Evolutionary conservation across 257 asterid species (phyloP), one percentile per base, ranked within the genome.

Genomic region (Cynanchum wilfordii): DNA sequence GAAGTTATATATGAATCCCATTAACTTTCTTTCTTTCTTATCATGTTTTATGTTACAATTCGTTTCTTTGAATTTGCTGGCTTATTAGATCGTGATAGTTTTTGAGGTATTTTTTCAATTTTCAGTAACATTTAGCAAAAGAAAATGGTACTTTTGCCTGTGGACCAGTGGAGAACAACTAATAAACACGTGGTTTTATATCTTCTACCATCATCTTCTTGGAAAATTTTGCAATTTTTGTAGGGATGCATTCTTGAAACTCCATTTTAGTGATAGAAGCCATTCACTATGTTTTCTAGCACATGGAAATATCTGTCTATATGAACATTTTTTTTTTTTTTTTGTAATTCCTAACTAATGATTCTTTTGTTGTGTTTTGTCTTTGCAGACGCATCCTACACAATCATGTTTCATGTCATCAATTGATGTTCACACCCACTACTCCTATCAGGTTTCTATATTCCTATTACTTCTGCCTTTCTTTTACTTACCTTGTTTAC

Each of bases 351-450:
- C 13, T 20, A 15, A 60, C 51, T 65, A 36, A 56, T 12, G 66
- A 25, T 40, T 73, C 72, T 10, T 69, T 55, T 73, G 64, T 80
- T 72, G 55, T 77, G 68, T 77, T 27, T 52, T 81, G 42, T 72
- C 47, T 77, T 82, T 87, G 87, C 90, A 94, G 98, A 94, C 98
- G n/a, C 97, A 94, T 86, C 98, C 98, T 44, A 91, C 97, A 1
- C 98, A 94, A 76, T 94, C 98, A 69, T 94, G 98, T 81, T 94
- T 91, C 86, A 94, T 94, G 98, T 94, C 98, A 45, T 94, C 97
- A 73, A 91, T 93, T 70, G 98, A 94, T 80, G 92, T 94, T 73
- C 98, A 94, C 78, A 91, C 98, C 0, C 98, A 94, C 78, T 94
- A 94, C 83, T 87, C 96, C 24, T 94, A 94, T 81, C 98, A 94